These are phyloP conservation scores for Gymnopilus junonius DNA, from an alignment of 768 basidiomycete species.

Conservation along the genomic window DNA sequence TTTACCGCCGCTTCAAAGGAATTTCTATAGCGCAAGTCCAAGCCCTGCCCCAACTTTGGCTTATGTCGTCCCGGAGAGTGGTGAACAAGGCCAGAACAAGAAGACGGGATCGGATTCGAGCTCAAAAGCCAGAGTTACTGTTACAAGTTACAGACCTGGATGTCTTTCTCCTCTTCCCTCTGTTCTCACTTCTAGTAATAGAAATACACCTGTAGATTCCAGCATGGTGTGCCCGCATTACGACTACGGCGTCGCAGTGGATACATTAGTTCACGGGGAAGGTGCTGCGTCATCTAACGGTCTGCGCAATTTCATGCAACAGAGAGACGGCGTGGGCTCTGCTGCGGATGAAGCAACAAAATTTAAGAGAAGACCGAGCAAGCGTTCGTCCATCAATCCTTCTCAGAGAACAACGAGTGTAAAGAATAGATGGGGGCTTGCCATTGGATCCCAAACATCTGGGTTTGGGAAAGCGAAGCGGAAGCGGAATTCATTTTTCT, in stretches of 20 bases:
- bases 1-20: not conserved
- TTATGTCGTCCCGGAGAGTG: not conserved
- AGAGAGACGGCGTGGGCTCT: not conserved
- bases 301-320: not conserved
- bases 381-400: not conserved
- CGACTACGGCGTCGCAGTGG: slow-evolving; percentile 17
- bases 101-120: not conserved
- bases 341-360: not conserved
- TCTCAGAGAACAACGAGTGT: not conserved
- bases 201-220: not conserved
- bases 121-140: not conserved
- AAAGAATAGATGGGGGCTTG: not conserved
- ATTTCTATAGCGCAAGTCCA: not conserved
- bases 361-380: not conserved
- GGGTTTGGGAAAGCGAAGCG: not conserved
- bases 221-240: slow-evolving; percentile 12
- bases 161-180: not conserved
- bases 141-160: not conserved
- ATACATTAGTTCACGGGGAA: slow-evolving; percentile 5
- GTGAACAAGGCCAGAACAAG: too few relatives aligned
- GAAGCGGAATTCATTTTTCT: slow-evolving; percentile 8
- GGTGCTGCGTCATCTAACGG: not conserved
- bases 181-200: not conserved
- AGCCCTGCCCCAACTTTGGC: not conserved
- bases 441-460: not conserved